Evolutionary conservation across 2,329 filamentous ascomycete genomes (phyloP).

Genomic region (Scopulariopsis brevicaulis): DNA sequence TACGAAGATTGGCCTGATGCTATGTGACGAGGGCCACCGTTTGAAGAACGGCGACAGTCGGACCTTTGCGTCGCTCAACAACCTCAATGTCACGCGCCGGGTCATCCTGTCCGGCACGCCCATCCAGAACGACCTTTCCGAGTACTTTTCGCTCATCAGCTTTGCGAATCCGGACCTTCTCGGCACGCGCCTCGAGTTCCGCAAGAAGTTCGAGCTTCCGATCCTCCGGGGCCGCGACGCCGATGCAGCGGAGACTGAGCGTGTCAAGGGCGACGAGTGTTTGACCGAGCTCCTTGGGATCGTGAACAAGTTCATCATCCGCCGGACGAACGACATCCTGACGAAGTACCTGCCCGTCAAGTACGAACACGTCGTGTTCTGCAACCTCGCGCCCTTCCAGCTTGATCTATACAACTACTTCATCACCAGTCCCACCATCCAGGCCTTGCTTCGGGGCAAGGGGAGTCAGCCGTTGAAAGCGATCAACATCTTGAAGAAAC

Average conservation of each 20-base stretch:
- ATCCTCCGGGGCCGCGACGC: slow-evolving; percentile 89
- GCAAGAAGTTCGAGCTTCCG: slow-evolving; percentile 86
- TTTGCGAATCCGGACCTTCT: slow-evolving; percentile 93
- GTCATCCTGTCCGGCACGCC: slow-evolving; percentile 95
- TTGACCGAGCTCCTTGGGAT: slow-evolving; percentile 68
- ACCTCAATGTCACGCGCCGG: slow-evolving; percentile 76
- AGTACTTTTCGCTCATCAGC: slow-evolving; percentile 92
- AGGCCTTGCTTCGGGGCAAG: slow-evolving; percentile 81
- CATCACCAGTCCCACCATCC: slow-evolving; percentile 89
- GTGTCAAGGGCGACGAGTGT: slow-evolving; percentile 72
- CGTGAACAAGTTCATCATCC: slow-evolving; percentile 98
- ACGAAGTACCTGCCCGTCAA: slow-evolving; percentile 97
- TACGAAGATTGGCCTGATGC: slow-evolving; percentile 80
- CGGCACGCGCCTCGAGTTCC: slow-evolving; percentile 80
- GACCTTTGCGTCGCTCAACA: slow-evolving; percentile 85
- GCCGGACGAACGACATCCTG: slow-evolving; percentile 92
- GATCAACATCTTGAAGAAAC: slow-evolving; percentile 92
- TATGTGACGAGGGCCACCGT: slow-evolving; percentile 94
- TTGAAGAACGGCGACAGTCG: slow-evolving; percentile 95
- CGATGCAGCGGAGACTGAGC: slow-evolving; percentile 71
- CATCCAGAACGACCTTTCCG: slow-evolving; percentile 96
- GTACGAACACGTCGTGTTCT: slow-evolving; percentile 98
- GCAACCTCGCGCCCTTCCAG: slow-evolving; percentile 87
- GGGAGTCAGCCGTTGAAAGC: slow-evolving; percentile 94
- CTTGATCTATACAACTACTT: slow-evolving; percentile 93